These are phyloP conservation scores for Apophysomyces elegans DNA, from an alignment of 371 early-diverging fungal genomes.

Conservation along the genomic window DNA sequence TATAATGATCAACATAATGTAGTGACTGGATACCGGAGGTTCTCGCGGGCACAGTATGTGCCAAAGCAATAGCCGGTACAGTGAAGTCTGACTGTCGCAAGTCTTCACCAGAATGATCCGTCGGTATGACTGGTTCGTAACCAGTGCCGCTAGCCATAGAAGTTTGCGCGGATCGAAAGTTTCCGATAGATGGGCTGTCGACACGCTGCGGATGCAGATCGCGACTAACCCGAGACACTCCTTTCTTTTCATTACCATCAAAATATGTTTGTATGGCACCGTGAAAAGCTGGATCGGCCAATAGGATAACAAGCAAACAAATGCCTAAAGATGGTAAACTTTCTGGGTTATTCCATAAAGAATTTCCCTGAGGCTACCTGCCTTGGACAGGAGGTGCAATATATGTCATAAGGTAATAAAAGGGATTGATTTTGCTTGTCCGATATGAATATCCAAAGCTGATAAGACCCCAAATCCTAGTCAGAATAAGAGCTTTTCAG, in stretches of 20 bases:
- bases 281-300: constrained; percentile 17
- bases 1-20: background rate
- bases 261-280: constrained; percentile 1
- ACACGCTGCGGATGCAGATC: background rate
- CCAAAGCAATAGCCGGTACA: background rate
- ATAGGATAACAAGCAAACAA: constrained; percentile 11
- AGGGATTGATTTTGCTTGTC: constrained; percentile 8
- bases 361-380: background rate
- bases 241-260: background rate
- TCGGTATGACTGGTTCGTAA: background rate
- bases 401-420: constrained; percentile 15
- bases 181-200: background rate
- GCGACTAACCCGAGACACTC: background rate
- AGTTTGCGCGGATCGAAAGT: background rate
- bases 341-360: background rate
- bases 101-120: background rate
- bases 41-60: background rate
- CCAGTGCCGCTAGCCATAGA: background rate
- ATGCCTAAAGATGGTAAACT: constrained; percentile 5
- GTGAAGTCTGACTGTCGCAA: background rate
- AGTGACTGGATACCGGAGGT: background rate
- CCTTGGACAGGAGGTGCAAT: constrained; percentile 18
- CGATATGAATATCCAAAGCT: constrained; percentile 5
- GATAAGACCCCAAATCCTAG: constrained; percentile 20
- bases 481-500: constrained; percentile 16